These are phyloP conservation scores for Achaetomium macrosporum DNA, from an alignment of 2,329 filamentous ascomycete genomes.

Conservation along the genomic window DNA sequence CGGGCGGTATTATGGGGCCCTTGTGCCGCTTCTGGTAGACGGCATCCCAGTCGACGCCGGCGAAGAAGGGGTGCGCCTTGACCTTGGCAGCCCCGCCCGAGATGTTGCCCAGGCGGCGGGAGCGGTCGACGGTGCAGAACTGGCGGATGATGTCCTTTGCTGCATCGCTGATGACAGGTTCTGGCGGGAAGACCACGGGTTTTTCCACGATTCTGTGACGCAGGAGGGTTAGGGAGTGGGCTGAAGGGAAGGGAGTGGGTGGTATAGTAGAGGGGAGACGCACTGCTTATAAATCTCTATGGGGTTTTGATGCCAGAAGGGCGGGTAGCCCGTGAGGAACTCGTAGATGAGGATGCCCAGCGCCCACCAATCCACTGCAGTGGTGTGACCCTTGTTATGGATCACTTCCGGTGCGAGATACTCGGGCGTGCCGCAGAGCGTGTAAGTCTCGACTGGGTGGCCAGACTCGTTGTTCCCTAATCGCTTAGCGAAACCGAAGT, in stretches of 20 bases:
- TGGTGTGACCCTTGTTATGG: constrained; percentile 70
- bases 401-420: constrained; percentile 83
- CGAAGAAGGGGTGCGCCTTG: constrained; percentile 72
- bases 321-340: constrained; percentile 77
- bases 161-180: constrained; percentile 58
- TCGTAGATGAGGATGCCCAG: constrained; percentile 79
- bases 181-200: constrained; percentile 65
- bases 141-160: constrained; percentile 70
- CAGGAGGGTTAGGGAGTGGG: neutral
- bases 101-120: constrained; percentile 71
- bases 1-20: constrained; percentile 70
- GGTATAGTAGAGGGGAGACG: constrained; percentile 24
- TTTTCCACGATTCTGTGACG: constrained; percentile 66
- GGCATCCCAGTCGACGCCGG: constrained; percentile 66
- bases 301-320: constrained; percentile 81
- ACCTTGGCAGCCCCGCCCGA: constrained; percentile 66
- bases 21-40: constrained; percentile 57
- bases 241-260: neutral
- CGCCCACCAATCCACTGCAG: constrained; percentile 83
- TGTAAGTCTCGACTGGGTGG: constrained; percentile 64
- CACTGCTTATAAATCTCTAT: constrained; percentile 81
- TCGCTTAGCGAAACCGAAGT: constrained; percentile 81
- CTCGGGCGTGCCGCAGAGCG: constrained; percentile 76
- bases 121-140: constrained; percentile 74
- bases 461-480: constrained; percentile 50